Percentiles rank a stretch among this genome's conserved stretches.
Evolutionary conservation across 139 green algal species (phyloP).

Genomic region (Asterochloris erici): DNA sequence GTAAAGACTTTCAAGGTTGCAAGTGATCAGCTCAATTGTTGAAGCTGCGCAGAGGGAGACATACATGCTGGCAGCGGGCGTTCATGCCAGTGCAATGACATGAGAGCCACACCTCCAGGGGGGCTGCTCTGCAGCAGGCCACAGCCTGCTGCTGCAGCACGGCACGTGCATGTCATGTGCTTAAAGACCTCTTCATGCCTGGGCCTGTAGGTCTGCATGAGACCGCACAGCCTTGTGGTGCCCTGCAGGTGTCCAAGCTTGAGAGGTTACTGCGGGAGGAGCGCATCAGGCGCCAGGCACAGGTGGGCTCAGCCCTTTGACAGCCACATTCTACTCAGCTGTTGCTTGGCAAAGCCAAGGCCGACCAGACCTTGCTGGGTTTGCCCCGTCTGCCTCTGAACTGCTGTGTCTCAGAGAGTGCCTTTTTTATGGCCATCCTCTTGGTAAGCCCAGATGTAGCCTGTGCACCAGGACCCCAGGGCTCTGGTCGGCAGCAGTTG

Average conservation of each 20-base stretch:
- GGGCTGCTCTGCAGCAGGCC: neutral
- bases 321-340: no score
- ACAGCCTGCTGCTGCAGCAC: neutral
- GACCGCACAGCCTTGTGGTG: neutral
- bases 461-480: no score
- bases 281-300: neutral
- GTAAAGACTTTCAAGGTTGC: no score
- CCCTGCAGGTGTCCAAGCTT: conserved; percentile 19
- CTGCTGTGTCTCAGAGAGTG: no score
- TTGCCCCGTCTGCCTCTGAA: no score
- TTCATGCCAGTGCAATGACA: neutral
- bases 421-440: no score
- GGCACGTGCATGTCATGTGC: neutral
- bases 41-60: neutral
- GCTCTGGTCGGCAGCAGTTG: no score
- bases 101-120: neutral
- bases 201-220: neutral
- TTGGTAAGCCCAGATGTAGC: no score
- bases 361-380: no score
- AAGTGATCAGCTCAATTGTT: no score
- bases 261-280: conserved; percentile 22
- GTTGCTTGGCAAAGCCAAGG: no score
- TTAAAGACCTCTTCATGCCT: neutral
- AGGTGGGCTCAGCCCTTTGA: neutral
- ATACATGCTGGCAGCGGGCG: neutral